Evolutionary conservation across 2,329 filamentous ascomycete species (phyloP), one percentile per base, ranked within the genome.

Genomic region (Laburnicola sp.): DNA sequence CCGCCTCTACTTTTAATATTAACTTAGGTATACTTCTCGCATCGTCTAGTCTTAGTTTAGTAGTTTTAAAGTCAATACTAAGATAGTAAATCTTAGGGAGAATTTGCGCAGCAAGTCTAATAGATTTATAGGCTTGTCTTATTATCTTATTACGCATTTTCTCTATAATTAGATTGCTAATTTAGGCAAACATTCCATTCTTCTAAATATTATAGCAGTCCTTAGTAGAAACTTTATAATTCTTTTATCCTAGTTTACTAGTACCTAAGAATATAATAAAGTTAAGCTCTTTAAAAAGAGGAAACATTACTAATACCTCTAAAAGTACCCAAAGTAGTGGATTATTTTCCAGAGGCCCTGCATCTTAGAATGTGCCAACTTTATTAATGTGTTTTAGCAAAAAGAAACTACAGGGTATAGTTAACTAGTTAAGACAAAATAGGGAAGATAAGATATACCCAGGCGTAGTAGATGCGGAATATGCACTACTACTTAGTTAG

Each of bases 181-280:
- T 36, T 42, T 40, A 44, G 16, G 7, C 10, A 10, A 60, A 52
- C 21, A 54, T 53, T 25, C 50, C 43, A 40, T 58, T 54, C 39
- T 57, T 48, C 48, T 32, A 35, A 27, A 48, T 47, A 51, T 48
- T 58, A 40, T 26, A 11, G 34, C 34, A 53, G 22, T 46, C 56
- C 37, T 50, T 34, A 34, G 25, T 49, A n/a, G 41, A 45, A 21
- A 52, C 30, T 25, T 52, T 26, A 32, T 50, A 48, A 48, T 39
- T 27, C 42, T 22, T 47, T 44, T 16, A 16, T 16, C 16, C 16
- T 16, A 40, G 52, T 46, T 58, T 30, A 45, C 59, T 35, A 40
- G 55, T 62, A 27, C 59, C 55, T 48, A 59, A 40, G 26, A 53
- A 62, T 44, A 62, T 53, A 36, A 62, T 42, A 56, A 62, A 59